These are phyloP conservation scores for Leishmania lainsoni DNA, from an alignment of 208 protist genomes.

Conservation along the genomic window DNA sequence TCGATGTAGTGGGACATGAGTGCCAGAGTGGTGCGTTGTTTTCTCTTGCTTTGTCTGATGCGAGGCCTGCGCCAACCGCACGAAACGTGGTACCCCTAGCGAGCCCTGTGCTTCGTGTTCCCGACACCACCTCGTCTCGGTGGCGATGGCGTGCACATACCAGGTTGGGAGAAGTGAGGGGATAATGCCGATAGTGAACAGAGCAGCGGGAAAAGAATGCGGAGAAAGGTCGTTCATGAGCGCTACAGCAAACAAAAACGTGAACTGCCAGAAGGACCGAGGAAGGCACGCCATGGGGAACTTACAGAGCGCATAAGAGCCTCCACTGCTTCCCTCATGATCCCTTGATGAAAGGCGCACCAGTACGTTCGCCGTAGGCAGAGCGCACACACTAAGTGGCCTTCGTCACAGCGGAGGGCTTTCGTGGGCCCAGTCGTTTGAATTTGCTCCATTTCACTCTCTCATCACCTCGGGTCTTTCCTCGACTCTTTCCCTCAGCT, in stretches of 20 bases:
- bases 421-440: neutral
- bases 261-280: neutral
- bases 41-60: neutral
- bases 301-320: neutral
- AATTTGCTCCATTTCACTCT: neutral
- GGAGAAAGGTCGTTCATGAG: neutral
- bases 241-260: neutral
- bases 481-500: neutral
- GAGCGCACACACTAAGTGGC: neutral
- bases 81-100: neutral
- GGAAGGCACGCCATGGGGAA: neutral
- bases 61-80: neutral
- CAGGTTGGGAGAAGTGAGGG: neutral
- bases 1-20: conserved; percentile 16
- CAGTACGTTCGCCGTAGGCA: neutral
- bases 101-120: neutral
- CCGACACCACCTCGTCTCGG: neutral
- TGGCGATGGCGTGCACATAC: neutral
- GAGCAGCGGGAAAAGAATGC: neutral
- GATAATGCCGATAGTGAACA: neutral
- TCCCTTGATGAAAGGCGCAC: neutral
- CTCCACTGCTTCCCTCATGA: neutral
- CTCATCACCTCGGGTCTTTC: neutral
- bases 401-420: neutral
- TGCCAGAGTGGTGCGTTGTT: neutral